phyloP scores from a whole-genome alignment of 306 rosid species.

The Arachis stenosperma region DNA sequence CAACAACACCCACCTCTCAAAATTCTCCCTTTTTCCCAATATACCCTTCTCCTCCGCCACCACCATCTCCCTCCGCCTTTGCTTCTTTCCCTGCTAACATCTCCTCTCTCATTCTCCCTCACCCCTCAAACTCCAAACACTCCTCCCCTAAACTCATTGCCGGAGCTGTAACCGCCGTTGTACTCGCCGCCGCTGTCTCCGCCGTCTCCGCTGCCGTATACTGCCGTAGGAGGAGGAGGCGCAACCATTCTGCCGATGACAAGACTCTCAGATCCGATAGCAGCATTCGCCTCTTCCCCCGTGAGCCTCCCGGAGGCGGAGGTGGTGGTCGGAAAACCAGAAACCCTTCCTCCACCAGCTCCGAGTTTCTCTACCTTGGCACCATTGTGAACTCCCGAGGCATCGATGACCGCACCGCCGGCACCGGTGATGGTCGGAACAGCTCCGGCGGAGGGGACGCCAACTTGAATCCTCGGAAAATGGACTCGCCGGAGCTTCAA shows the following conservation, averaged over 20 bases:
- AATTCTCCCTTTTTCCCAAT: constrained; percentile 79
- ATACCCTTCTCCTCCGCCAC: constrained; percentile 67
- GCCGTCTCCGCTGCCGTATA: constrained; percentile 51
- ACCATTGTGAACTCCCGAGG: constrained; percentile 72
- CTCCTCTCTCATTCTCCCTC: constrained; percentile 81
- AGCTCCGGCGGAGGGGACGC: neutral
- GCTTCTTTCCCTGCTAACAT: constrained; percentile 94
- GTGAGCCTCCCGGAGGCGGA: constrained; percentile 23
- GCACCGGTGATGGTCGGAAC: neutral
- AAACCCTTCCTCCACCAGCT: constrained; percentile 57
- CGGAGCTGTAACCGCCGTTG: constrained; percentile 53
- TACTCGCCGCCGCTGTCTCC: constrained; percentile 41
- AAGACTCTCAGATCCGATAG: constrained; percentile 78
- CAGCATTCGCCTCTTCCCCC: constrained; percentile 60
- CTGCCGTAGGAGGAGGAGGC: constrained; percentile 49
- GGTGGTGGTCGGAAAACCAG: constrained; percentile 35
- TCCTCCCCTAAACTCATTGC: constrained; percentile 52
- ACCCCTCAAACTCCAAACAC: constrained; percentile 41
- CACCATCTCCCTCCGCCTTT: constrained; percentile 64
- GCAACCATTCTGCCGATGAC: constrained; percentile 47
- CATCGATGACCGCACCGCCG: constrained; percentile 51
- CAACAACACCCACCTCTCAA: constrained; percentile 38
- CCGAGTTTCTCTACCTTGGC: constrained; percentile 92
- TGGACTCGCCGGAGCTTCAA: constrained; percentile 70
- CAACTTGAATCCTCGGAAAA: constrained; percentile 49